Evolutionary conservation across 345 rosid species (phyloP).

Genomic region (Brassica napus): DNA sequence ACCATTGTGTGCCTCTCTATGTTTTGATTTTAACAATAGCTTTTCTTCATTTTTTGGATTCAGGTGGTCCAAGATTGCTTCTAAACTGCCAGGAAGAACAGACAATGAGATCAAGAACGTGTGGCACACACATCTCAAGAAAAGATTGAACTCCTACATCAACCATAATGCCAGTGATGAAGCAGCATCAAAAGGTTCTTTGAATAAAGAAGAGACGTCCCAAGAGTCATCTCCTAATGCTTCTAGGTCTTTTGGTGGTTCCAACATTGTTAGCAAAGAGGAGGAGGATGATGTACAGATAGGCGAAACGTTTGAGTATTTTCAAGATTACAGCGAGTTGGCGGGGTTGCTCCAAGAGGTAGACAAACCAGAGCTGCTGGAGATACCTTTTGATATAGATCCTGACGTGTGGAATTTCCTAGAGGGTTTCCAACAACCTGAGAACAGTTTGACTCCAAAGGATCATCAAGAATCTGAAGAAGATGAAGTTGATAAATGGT

Average conservation of each 20-base stretch:
- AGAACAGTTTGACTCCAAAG: slow-evolving; percentile 30
- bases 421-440: slow-evolving; percentile 44
- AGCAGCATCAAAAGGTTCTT: slow-evolving; percentile 33
- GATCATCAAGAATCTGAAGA: slow-evolving; percentile 24
- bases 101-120: slow-evolving; percentile 59
- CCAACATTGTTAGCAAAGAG: slow-evolving; percentile 35
- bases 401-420: slow-evolving; percentile 69
- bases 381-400: slow-evolving; percentile 58
- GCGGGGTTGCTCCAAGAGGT: slow-evolving; percentile 52
- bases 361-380: slow-evolving; percentile 55
- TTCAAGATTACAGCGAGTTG: slow-evolving; percentile 21
- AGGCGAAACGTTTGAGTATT: slow-evolving; percentile 16
- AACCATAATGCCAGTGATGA: slow-evolving; percentile 15
- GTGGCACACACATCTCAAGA: slow-evolving; percentile 57
- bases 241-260: slow-evolving; percentile 46
- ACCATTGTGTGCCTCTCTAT: slow-evolving; percentile 18
- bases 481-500: slow-evolving; percentile 56
- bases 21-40: slow-evolving; percentile 2
- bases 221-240: slow-evolving; percentile 42
- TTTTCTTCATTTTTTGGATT: background rate
- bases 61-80: slow-evolving; percentile 61
- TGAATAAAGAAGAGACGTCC: slow-evolving; percentile 30
- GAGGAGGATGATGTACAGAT: slow-evolving; percentile 23
- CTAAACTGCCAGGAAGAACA: slow-evolving; percentile 50
- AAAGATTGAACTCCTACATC: slow-evolving; percentile 35